Conservation (phyloP, 345 rosid genomes). For the Eucalyptus marginata region DNA sequence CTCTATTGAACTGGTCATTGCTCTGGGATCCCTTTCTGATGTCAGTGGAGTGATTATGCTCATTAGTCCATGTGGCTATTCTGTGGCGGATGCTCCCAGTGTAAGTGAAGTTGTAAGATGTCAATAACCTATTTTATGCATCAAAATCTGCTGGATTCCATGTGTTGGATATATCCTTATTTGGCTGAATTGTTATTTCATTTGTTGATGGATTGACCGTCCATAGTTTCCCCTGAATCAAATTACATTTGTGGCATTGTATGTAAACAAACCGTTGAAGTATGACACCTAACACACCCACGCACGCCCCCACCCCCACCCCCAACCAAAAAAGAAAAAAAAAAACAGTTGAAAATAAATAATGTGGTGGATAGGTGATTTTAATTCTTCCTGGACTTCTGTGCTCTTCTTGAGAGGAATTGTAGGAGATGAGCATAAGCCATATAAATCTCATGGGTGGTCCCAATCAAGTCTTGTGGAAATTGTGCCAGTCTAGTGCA, state of each 20-base stretch:
- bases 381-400: neutral
- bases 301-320: too few species aligned
- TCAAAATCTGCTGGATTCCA: neutral
- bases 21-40: conserved; percentile 62
- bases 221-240: neutral
- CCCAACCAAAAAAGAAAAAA: neutral
- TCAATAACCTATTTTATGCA: neutral
- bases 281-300: neutral
- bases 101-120: conserved; percentile 23
- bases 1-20: conserved; percentile 56
- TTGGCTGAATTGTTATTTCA: neutral
- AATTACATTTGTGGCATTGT: neutral
- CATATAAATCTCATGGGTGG: neutral
- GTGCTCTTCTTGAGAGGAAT: neutral
- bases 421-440: neutral
- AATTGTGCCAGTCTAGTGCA: neutral
- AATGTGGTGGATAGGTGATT: neutral
- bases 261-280: neutral
- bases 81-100: conserved; percentile 63
- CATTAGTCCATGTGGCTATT: conserved; percentile 92
- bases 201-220: neutral
- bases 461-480: neutral
- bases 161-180: neutral
- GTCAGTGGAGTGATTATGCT: conserved; percentile 75
- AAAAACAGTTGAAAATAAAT: neutral